Evolutionary conservation across 2,329 filamentous ascomycete genomes (phyloP).

Genomic region (Harringtonia lauricola): DNA sequence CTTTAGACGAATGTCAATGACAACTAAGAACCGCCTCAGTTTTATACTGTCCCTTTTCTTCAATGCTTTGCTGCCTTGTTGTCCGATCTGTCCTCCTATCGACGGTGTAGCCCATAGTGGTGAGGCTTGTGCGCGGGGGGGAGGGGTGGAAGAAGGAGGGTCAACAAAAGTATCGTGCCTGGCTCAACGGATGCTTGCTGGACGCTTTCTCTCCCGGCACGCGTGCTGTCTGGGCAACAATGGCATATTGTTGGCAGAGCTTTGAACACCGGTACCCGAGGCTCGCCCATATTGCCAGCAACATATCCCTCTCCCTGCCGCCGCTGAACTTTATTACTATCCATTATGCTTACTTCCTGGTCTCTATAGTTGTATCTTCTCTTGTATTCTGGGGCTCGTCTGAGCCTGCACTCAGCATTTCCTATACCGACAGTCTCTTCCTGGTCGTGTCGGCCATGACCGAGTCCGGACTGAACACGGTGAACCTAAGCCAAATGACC

Average conservation of each 20-base stretch:
- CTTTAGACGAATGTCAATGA: too few relatives aligned
- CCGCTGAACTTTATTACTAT: conserved; percentile 50
- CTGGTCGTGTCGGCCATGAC: conserved; percentile 56
- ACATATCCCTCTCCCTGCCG: conserved; percentile 17
- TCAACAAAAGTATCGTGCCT: too few relatives aligned
- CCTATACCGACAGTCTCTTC: conserved; percentile 54
- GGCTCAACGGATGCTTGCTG: too few relatives aligned
- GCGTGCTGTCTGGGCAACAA: neutral
- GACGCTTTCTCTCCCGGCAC: too few relatives aligned
- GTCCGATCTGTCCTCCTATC: too few relatives aligned
- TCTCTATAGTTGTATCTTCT: conserved; percentile 40
- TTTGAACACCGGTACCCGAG: conserved; percentile 8
- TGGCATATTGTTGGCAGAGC: conserved; percentile 4
- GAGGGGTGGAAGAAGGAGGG: too few relatives aligned
- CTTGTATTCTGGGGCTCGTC: conserved; percentile 49
- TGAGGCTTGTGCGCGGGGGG: too few relatives aligned
- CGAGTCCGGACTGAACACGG: conserved; percentile 51
- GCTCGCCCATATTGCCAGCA: neutral
- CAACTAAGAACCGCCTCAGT: too few relatives aligned
- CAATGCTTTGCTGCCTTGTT: too few relatives aligned
- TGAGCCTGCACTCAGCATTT: conserved; percentile 36
- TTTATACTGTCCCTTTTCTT: too few relatives aligned
- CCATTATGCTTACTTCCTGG: conserved; percentile 56
- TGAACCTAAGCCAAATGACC: conserved; percentile 51
- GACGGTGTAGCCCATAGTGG: neutral